A percentile compares a stretch with the other conserved stretches of the same genome.
Conservation (phyloP, 1,139 yeast species). For the Hyphopichia buzzinii region DNA sequence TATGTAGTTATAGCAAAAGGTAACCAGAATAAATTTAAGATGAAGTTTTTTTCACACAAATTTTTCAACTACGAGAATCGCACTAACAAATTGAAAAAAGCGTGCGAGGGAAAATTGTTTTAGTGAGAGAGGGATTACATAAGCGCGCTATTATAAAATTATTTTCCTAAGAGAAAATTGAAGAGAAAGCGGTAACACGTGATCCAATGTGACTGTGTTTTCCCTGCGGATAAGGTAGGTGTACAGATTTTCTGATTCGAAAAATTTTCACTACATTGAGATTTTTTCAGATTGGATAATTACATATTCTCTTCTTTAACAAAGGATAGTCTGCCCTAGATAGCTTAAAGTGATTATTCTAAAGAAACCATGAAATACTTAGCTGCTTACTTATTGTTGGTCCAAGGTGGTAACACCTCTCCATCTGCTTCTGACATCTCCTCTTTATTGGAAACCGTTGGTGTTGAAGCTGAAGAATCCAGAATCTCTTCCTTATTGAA, state of each 20-base stretch:
- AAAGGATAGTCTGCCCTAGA: conserved; percentile 59
- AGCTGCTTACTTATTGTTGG: conserved; percentile 87
- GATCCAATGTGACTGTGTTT: neutral
- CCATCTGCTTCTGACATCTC: conserved; percentile 75
- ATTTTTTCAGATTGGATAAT: neutral
- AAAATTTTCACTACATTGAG: neutral
- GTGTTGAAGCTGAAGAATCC: conserved; percentile 75
- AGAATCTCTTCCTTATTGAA: conserved; percentile 64
- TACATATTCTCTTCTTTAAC: conserved; percentile 13
- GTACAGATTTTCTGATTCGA: no score
- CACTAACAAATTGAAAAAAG: conserved; percentile 3
- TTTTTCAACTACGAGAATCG: conserved; percentile 3
- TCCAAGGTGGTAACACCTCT: conserved; percentile 79
- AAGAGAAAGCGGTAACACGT: no score
- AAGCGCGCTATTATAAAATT: no score
- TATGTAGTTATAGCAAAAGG: neutral
- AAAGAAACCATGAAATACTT: conserved; percentile 68
- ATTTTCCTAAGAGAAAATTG: no score
- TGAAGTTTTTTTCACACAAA: neutral
- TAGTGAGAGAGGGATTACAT: no score
- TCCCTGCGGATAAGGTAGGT: no score
- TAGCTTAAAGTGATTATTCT: conserved; percentile 63
- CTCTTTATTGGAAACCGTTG: conserved; percentile 71
- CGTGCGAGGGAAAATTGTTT: no score
- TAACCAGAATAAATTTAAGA: neutral